These are phyloP conservation scores for Colletotrichum cuscutae DNA, from an alignment of 2,329 filamentous ascomycete genomes.

Conservation along the genomic window DNA sequence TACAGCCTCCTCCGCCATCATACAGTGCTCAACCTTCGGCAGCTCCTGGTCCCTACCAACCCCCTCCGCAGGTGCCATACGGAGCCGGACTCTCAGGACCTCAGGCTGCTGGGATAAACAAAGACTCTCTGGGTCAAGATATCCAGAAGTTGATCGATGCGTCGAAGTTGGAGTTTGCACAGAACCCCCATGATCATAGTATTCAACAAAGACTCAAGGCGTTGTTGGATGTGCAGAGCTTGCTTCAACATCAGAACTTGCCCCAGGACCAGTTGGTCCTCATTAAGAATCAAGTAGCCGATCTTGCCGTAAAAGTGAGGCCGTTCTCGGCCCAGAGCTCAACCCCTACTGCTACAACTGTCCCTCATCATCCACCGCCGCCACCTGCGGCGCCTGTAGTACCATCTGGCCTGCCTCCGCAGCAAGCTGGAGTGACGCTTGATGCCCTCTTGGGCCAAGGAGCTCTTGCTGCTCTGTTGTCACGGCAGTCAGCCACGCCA, in stretches of 20 bases:
- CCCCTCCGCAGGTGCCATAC: slow-evolving; percentile 52
- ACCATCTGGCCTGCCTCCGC: slow-evolving; percentile 39
- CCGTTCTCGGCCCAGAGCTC: slow-evolving; percentile 54
- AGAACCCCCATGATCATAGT: slow-evolving; percentile 79
- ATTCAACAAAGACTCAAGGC: slow-evolving; percentile 85
- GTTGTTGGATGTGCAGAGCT: slow-evolving; percentile 83
- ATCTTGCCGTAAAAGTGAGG: slow-evolving; percentile 74
- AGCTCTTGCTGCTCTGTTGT: slow-evolving; percentile 68
- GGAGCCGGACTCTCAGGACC: slow-evolving; percentile 44
- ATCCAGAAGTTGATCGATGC: slow-evolving; percentile 81
- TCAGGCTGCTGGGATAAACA: slow-evolving; percentile 60
- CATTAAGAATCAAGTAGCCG: slow-evolving; percentile 86
- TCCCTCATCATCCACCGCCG: slow-evolving; percentile 46
- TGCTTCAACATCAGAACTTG: slow-evolving; percentile 81
- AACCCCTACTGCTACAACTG: slow-evolving; percentile 52
- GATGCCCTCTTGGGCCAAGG: slow-evolving; percentile 69
- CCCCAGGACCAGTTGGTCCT: slow-evolving; percentile 84
- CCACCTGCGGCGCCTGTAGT: slow-evolving; percentile 47
- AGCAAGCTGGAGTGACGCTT: slow-evolving; percentile 54
- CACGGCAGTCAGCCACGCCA: slow-evolving; percentile 61
- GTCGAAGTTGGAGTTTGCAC: slow-evolving; percentile 78
- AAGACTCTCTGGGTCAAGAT: slow-evolving; percentile 84
- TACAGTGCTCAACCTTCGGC: slow-evolving; percentile 51
- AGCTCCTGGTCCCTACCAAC: slow-evolving; percentile 53
- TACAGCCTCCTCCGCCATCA: slow-evolving; percentile 47